These are phyloP conservation scores for Ceriops zippeliana DNA, from an alignment of 345 rosid genomes.

Conservation along the genomic window DNA sequence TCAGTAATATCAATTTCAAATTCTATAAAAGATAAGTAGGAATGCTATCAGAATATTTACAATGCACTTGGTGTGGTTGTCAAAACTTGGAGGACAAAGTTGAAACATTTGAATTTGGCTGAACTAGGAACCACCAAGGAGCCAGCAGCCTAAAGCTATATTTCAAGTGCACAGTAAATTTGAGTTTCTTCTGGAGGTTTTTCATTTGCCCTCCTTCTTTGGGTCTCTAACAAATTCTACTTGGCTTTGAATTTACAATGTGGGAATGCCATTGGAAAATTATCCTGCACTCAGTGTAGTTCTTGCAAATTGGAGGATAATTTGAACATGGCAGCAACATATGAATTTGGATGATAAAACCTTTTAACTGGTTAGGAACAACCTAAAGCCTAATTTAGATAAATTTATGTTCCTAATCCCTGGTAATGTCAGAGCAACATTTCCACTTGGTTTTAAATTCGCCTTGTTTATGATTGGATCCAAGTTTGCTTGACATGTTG, in stretches of 20 bases:
- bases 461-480: too few relatives aligned
- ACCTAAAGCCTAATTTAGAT: too few relatives aligned
- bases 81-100: neutral
- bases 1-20: neutral
- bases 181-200: neutral
- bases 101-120: neutral
- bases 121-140: neutral
- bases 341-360: neutral
- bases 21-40: neutral
- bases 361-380: neutral
- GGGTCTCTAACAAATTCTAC: too few relatives aligned
- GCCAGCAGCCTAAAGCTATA: neutral
- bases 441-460: too few relatives aligned
- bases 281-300: neutral
- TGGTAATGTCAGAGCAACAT: neutral
- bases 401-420: neutral
- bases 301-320: neutral
- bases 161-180: neutral
- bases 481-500: neutral
- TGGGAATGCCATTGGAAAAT: neutral
- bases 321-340: neutral
- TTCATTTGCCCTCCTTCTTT: too few relatives aligned
- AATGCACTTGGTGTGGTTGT: neutral
- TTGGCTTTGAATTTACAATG: neutral
- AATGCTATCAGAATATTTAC: neutral